These are phyloP conservation scores for Tetraselmis striata DNA, from an alignment of 139 green algal genomes.

Conservation along the genomic window DNA sequence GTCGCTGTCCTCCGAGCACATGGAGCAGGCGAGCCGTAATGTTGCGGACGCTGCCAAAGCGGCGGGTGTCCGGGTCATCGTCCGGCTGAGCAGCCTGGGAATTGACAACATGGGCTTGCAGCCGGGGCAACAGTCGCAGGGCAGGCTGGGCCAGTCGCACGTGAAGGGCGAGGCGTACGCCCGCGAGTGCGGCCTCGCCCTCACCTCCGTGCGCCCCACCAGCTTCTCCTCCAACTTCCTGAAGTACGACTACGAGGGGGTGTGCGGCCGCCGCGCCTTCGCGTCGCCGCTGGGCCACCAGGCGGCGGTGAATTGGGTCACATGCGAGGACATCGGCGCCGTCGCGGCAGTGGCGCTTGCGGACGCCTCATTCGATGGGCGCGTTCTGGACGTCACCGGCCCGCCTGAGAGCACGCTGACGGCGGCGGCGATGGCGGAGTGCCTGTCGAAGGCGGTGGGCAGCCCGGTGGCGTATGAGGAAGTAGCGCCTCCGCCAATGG, in stretches of 20 bases:
- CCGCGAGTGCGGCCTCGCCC: neutral
- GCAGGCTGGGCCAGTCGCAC: neutral
- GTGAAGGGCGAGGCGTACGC: neutral
- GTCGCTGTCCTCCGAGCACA: neutral
- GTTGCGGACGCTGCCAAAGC: neutral
- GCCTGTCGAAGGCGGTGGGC: neutral
- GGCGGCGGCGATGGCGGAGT: neutral
- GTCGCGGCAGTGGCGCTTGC: neutral
- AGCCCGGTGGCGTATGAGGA: neutral
- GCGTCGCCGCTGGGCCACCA: neutral
- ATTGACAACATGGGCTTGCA: neutral
- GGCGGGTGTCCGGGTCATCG: neutral
- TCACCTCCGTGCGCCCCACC: neutral
- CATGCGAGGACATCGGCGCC: neutral
- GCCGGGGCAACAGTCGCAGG: neutral
- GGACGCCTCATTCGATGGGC: neutral
- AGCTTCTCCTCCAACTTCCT: neutral
- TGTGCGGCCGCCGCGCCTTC: neutral
- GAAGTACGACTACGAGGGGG: neutral
- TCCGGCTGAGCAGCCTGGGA: neutral
- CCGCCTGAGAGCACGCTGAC: neutral
- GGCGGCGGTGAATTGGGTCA: neutral
- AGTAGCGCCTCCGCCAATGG: neutral
- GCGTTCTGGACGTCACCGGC: neutral
- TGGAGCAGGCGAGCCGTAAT: neutral